Percentiles rank a stretch among this genome's conserved stretches.
Conservation (phyloP, 108 stramenopile species). For the Cyclotella choctawhatcheeana region DNA sequence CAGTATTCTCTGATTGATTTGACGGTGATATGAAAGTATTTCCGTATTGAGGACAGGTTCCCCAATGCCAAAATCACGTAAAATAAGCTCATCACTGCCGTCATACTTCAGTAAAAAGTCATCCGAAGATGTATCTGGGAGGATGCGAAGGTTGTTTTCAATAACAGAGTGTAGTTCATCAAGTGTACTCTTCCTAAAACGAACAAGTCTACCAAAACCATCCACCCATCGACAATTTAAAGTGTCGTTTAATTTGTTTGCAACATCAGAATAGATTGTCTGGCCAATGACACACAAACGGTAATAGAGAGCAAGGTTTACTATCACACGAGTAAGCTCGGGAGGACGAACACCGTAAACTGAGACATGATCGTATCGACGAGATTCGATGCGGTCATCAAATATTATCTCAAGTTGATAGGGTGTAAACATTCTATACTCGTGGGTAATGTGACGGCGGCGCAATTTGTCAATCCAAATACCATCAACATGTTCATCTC, state of each 20-base stretch:
- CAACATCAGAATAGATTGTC: neutral
- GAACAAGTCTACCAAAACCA: neutral
- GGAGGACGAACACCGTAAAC: neutral
- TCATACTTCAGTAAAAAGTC: too few species aligned
- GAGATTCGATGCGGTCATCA: neutral
- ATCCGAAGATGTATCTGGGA: too few species aligned
- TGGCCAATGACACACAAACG: too few species aligned
- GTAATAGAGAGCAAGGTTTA: neutral
- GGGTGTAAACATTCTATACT: neutral
- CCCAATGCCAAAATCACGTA: too few species aligned
- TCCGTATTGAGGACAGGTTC: too few species aligned
- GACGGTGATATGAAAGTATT: too few species aligned
- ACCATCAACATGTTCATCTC: neutral
- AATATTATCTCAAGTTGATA: neutral
- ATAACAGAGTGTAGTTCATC: neutral
- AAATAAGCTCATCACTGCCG: too few species aligned
- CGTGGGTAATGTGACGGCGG: neutral
- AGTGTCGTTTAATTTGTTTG: neutral
- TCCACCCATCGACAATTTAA: neutral
- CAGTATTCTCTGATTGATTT: too few species aligned
- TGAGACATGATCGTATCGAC: neutral
- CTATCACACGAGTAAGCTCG: neutral
- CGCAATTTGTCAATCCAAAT: neutral
- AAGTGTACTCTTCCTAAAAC: neutral
- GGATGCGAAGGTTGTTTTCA: neutral